Base-by-base conservation (phyloP, 1,284 basidiomycete species). In the Trichosporon sp. region DNA sequence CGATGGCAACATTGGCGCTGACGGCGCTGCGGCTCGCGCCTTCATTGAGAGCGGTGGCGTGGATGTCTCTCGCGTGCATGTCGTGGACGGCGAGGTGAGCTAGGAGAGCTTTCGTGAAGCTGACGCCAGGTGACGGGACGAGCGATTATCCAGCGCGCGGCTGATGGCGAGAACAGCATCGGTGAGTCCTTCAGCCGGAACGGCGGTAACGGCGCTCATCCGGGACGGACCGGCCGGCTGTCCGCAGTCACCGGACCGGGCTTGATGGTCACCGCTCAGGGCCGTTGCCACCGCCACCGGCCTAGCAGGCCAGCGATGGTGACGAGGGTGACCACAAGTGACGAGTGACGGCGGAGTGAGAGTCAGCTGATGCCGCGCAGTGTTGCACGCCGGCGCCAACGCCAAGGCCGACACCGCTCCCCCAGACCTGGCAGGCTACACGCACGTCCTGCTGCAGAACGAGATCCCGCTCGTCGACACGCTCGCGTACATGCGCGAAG, bases 371-470 rank as follows among this genome's bases (percentile, higher is more conserved):
- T 14, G 19, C 4, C 23, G 5, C 36, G 3, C 67, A 81, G 80
- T 82, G 11, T 74, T 82, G 6, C 74, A 80, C 64, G 71, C 74
- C 46, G 81, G 80, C 49, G 76, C 80, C n/a, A 82, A 82, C 66
- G 61, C 70, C 25, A 58, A 70, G 44, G 58, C 61, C n/a, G 71
- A 71, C 9, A 36, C 36, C 19, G 34, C 36, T 34, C 49, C 52
- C 23, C 58, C 49, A 29, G 57, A 71, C 32, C 65, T 76, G 2
- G 34, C 56, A 9, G 63, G 62, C 23, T 73, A 75, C 69, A 79
- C 82, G 16, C 82, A 84, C 68, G 73, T 85, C 5, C 74, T 85
- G n/a, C 73, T 85, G 1, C 85, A 85, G 65, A 86, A 86, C 70
- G 85, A 86, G 73, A 84, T 86, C 59, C 84, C 84, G 0, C 75